Evolutionary conservation across 148 eudicot species (phyloP).

Genomic region (Camellia japonica): DNA sequence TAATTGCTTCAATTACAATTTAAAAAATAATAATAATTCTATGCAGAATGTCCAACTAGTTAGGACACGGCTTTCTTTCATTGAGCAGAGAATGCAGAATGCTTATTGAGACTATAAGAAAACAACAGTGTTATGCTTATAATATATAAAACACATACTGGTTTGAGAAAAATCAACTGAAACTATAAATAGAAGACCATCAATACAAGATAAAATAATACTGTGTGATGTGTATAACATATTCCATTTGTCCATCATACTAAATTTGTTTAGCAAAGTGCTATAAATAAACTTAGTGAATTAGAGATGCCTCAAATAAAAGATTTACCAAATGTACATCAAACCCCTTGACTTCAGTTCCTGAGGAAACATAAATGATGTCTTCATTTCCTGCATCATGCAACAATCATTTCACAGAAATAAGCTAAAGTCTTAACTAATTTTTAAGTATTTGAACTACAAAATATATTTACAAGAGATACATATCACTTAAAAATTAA

Average conservation of each 20-base stretch:
- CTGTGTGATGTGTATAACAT: background rate
- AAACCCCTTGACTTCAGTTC: constrained; percentile 64
- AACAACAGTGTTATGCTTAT: background rate
- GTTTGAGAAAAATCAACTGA: background rate
- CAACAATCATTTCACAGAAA: constrained; percentile 12
- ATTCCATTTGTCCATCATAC: background rate
- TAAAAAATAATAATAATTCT: too few species aligned
- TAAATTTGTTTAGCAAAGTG: constrained; percentile 1
- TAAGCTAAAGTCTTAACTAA: background rate
- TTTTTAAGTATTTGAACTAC: background rate
- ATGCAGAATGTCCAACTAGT: background rate
- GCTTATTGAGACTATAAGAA: background rate
- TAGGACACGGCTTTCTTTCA: background rate
- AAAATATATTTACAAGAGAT: background rate
- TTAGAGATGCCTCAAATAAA: background rate
- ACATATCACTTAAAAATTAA: background rate
- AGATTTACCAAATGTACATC: constrained; percentile 74
- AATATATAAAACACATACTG: background rate
- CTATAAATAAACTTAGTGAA: background rate
- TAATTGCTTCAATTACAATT: background rate
- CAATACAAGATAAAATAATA: background rate
- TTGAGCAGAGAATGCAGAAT: background rate
- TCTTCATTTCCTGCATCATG: constrained; percentile 72
- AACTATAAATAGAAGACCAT: background rate
- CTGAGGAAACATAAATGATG: constrained; percentile 70